Percentiles rank a stretch among this genome's conserved stretches.
Evolutionary conservation across 345 rosid species (phyloP).

Genomic region (Erucastrum elatum): DNA sequence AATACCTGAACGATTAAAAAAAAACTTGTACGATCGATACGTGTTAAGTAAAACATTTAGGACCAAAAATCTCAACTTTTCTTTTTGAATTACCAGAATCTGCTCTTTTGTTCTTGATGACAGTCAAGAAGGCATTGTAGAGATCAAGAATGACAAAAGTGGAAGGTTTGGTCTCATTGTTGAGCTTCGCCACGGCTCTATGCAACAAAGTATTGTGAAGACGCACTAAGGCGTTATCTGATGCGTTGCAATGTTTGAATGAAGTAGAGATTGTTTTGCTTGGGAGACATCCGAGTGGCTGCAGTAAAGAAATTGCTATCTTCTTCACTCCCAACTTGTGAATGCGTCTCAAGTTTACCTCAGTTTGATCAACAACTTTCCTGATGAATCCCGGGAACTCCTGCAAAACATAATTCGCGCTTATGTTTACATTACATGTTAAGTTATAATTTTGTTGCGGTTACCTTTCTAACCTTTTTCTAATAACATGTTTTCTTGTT

Average conservation of each 20-base stretch:
- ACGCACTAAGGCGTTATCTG: constrained; percentile 34
- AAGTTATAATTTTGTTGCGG: neutral
- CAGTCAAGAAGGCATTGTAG: constrained; percentile 53
- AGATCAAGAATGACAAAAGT: constrained; percentile 57
- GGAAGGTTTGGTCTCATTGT: constrained; percentile 37
- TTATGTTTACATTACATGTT: neutral
- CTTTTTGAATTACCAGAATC: constrained; percentile 22
- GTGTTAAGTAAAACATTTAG: neutral
- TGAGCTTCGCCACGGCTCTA: constrained; percentile 52
- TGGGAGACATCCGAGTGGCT: constrained; percentile 87
- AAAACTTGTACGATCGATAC: neutral
- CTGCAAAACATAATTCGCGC: constrained; percentile 40
- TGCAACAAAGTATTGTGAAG: constrained; percentile 57
- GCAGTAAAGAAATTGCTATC: constrained; percentile 48
- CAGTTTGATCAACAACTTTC: constrained; percentile 56
- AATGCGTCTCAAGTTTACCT: constrained; percentile 49
- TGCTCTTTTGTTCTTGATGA: constrained; percentile 41
- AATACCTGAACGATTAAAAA: constrained; percentile 28
- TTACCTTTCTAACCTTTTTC: neutral
- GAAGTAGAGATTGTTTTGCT: constrained; percentile 29
- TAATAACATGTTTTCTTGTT: neutral
- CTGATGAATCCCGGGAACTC: constrained; percentile 45
- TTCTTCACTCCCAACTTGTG: constrained; percentile 60
- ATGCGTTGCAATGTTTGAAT: constrained; percentile 51
- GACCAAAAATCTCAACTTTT: neutral